These are phyloP conservation scores for Cryomyces minteri DNA, from an alignment of 495 filamentous ascomycete genomes.

Conservation along the genomic window DNA sequence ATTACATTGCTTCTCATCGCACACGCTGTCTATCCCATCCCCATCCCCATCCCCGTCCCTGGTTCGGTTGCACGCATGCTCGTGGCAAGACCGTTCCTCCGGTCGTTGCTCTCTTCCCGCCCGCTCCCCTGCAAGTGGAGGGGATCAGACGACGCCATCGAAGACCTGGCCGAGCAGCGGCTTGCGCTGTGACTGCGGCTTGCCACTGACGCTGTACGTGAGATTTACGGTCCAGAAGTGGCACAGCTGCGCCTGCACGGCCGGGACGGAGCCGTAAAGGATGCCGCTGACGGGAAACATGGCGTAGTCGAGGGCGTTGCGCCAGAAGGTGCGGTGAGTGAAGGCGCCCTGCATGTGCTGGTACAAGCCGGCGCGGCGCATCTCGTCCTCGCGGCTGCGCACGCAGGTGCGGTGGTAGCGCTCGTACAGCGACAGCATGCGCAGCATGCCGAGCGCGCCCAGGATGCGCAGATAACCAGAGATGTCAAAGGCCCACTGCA, in stretches of 20 bases:
- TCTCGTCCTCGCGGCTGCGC: conserved; percentile 35
- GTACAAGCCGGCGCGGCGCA: conserved; percentile 36
- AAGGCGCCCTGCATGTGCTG: conserved; percentile 34
- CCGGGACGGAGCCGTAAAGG: conserved; percentile 41
- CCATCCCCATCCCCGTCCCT: too few relatives aligned
- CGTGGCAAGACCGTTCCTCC: too few relatives aligned
- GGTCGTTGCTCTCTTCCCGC: too few relatives aligned
- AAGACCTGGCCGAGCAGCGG: too few relatives aligned
- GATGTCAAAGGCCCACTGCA: conserved; percentile 33
- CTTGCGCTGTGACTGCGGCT: conserved; percentile 12
- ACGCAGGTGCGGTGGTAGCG: conserved; percentile 39
- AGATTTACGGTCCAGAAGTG: conserved; percentile 50
- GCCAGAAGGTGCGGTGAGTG: conserved; percentile 30
- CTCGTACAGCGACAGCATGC: conserved; percentile 44
- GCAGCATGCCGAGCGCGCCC: conserved; percentile 38
- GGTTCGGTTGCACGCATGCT: too few relatives aligned
- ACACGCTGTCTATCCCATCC: too few relatives aligned
- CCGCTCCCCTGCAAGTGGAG: too few relatives aligned
- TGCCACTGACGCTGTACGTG: conserved; percentile 49
- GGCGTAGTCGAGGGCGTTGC: conserved; percentile 34
- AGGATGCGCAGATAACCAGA: conserved; percentile 37
- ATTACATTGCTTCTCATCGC: too few relatives aligned
- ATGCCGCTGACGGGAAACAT: conserved; percentile 42
- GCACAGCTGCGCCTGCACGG: conserved; percentile 39
- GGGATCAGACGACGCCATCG: too few relatives aligned